Conservation (phyloP, 2,329 filamentous ascomycete genomes). For the Capronia americana region DNA sequence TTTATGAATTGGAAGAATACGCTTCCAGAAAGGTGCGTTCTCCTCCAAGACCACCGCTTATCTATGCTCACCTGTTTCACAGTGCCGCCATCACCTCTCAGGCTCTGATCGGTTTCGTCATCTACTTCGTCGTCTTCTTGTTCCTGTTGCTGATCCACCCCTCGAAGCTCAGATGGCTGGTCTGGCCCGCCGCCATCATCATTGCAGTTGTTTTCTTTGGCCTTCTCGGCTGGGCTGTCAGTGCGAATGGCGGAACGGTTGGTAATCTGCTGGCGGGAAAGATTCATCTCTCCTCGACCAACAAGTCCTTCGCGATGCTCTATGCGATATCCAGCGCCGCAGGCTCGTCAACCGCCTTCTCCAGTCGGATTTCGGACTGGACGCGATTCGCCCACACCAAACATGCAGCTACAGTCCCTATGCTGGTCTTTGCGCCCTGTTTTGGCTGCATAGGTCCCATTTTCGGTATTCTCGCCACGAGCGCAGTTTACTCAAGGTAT, state of each 20-base stretch:
- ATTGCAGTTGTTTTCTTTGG: conserved; percentile 12
- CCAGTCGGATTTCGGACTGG: conserved; percentile 22
- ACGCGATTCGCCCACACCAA: conserved; percentile 18
- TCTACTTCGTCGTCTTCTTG: conserved; percentile 18
- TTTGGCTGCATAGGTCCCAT: conserved; percentile 10
- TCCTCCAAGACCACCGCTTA: neutral
- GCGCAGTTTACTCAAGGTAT: conserved; percentile 10
- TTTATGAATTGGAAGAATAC: conserved; percentile 16
- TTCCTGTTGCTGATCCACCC: conserved; percentile 15
- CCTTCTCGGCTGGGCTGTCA: conserved; percentile 18
- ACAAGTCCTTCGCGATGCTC: conserved; percentile 12
- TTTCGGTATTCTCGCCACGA: conserved; percentile 17
- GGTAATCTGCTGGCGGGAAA: conserved; percentile 10
- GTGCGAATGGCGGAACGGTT: conserved; percentile 11
- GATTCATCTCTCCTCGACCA: conserved; percentile 12
- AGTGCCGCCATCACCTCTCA: conserved; percentile 15
- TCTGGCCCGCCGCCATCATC: conserved; percentile 14
- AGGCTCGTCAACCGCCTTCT: conserved; percentile 2
- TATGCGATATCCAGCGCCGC: conserved; percentile 10
- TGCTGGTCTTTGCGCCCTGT: conserved; percentile 8
- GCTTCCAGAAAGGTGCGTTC: conserved; percentile 19
- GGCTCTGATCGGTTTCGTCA: conserved; percentile 15
- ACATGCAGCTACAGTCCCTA: conserved; percentile 2
- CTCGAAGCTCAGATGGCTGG: conserved; percentile 2
- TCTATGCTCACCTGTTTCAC: neutral